Percentiles rank a stretch among this genome's conserved stretches.
These are phyloP conservation scores for Lactuca sativa DNA, from an alignment of 129 eudicot genomes.

Conservation along the genomic window DNA sequence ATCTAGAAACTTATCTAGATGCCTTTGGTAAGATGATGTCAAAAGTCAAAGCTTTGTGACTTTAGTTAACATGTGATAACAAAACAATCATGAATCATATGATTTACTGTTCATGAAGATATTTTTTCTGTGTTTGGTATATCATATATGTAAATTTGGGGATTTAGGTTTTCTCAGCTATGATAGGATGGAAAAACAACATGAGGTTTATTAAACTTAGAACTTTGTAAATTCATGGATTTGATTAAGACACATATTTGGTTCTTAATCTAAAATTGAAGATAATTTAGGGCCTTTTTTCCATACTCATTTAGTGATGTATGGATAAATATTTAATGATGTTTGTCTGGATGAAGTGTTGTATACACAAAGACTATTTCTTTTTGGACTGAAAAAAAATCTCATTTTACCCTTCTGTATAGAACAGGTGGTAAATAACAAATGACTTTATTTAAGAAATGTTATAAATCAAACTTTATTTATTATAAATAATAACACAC, in stretches of 20 bases:
- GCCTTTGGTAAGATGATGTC: constrained; percentile 5
- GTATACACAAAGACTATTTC: no score
- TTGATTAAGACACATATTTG: constrained; percentile 13
- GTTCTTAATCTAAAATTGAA: constrained; percentile 9
- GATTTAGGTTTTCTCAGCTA: constrained; percentile 1
- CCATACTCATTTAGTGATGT: no score
- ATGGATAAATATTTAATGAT: no score
- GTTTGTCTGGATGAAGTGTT: no score
- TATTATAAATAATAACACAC: no score
- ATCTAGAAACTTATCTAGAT: not conserved
- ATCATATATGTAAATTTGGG: constrained; percentile 1
- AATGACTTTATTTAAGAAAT: no score
- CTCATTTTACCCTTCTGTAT: no score
- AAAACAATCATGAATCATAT: not conserved
- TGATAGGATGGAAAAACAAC: constrained; percentile 12
- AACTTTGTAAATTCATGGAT: not conserved
- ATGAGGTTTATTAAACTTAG: not conserved
- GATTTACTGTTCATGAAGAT: constrained; percentile 8
- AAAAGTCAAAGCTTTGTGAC: constrained; percentile 9
- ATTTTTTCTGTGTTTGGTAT: not conserved
- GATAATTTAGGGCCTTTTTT: not conserved
- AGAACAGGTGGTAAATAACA: no score
- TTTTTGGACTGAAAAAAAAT: no score
- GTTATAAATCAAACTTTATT: no score
- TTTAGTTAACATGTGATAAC: constrained; percentile 6